These are phyloP conservation scores for Dactylellina leptospora DNA, from an alignment of 2,329 filamentous ascomycete genomes.

Conservation along the genomic window DNA sequence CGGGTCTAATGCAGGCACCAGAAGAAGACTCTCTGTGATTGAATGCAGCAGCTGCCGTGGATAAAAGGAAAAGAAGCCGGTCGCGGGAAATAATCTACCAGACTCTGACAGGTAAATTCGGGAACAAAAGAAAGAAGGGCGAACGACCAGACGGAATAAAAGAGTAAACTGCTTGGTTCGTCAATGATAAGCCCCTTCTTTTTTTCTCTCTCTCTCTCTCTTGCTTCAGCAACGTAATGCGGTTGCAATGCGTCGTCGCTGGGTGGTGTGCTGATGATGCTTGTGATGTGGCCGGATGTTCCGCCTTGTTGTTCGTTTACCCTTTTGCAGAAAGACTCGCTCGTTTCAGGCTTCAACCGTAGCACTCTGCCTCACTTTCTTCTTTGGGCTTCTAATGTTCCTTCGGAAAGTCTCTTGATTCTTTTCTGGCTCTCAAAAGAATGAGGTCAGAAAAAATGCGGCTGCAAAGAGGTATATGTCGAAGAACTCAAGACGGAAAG, in stretches of 20 bases:
- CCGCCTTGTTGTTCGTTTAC: background rate
- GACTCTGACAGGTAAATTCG: slow-evolving; percentile 25
- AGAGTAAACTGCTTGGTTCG: slow-evolving; percentile 4
- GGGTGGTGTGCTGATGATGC: slow-evolving; percentile 7
- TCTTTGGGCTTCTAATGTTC: slow-evolving; percentile 25
- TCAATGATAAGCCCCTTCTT: slow-evolving; percentile 13
- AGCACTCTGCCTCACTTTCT: slow-evolving; percentile 24
- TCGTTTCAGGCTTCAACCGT: slow-evolving; percentile 37
- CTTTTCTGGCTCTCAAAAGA: slow-evolving; percentile 26
- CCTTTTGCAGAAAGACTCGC: slow-evolving; percentile 14
- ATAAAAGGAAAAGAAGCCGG: slow-evolving; percentile 43
- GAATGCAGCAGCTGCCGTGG: slow-evolving; percentile 37
- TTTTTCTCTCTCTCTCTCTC: background rate
- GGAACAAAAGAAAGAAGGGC: slow-evolving; percentile 15
- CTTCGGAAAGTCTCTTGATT: slow-evolving; percentile 5
- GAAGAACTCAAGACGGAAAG: slow-evolving; percentile 31
- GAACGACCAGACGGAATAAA: slow-evolving; percentile 21
- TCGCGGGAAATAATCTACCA: slow-evolving; percentile 17
- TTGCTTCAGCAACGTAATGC: slow-evolving; percentile 12
- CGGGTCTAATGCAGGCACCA: slow-evolving; percentile 31
- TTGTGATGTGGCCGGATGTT: slow-evolving; percentile 1
- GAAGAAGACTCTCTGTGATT: slow-evolving; percentile 5
- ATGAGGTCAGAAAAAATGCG: slow-evolving; percentile 5
- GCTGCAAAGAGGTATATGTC: background rate
- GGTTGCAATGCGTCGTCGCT: slow-evolving; percentile 20